phyloP scores from a whole-genome alignment of 257 asterid genomes.

The Capsicum baccatum region DNA sequence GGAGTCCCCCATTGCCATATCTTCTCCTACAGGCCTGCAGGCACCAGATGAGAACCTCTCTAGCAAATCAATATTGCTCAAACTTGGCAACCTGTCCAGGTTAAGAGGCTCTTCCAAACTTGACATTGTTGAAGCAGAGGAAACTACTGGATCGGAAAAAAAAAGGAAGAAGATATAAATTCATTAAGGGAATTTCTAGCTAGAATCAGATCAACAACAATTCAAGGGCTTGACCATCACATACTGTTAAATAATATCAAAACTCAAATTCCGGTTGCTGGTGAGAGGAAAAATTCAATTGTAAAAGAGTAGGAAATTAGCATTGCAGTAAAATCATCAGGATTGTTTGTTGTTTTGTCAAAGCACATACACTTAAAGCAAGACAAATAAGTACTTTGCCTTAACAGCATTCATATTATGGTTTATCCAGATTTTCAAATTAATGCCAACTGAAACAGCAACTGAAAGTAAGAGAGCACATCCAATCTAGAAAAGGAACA shows the following conservation, averaged over 20 bases:
- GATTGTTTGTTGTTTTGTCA: not conserved
- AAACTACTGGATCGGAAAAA: constrained; percentile 38
- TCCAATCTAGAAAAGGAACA: not conserved
- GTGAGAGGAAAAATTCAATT: not conserved
- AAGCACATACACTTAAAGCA: not conserved
- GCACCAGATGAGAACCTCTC: constrained; percentile 71
- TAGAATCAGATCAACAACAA: constrained; percentile 33
- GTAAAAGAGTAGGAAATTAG: constrained; percentile 4
- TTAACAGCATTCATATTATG: not conserved
- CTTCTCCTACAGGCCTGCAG: constrained; percentile 76
- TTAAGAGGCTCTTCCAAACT: constrained; percentile 95
- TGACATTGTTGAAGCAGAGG: constrained; percentile 62
- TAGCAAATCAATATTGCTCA: constrained; percentile 72
- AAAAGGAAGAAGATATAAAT: constrained; percentile 37
- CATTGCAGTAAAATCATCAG: not conserved
- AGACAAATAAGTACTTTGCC: not conserved
- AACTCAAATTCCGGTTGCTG: constrained; percentile 30
- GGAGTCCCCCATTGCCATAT: constrained; percentile 71
- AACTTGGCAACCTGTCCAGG: constrained; percentile 82
- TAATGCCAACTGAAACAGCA: constrained; percentile 7
- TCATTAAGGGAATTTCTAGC: constrained; percentile 18
- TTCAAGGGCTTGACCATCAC: constrained; percentile 25
- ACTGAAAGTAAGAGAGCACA: not conserved
- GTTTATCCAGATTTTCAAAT: not conserved
- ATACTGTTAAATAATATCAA: constrained; percentile 13